Base-by-base conservation (phyloP, 352 stramenopile genomes). In the Thalassiosira mediterranea region DNA sequence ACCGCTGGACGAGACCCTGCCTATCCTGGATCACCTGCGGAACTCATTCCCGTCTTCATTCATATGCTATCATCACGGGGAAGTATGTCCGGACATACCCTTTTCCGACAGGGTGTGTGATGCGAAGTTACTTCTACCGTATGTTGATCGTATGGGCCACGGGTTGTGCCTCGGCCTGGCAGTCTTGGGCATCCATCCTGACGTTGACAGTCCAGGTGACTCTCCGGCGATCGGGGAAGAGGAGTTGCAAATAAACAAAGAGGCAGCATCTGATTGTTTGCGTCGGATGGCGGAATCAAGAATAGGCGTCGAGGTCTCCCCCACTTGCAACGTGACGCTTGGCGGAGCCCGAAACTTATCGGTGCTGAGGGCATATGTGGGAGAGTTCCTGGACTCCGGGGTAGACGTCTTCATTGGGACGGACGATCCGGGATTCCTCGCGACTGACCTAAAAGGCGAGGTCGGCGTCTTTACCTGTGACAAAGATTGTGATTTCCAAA, bases 41-140 rank as follows among this genome's bases (percentile, higher is more conserved):
- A 38, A 13, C 23, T 19, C 37, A 11, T 73, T 73, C 32, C 64
- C 64, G 4, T 58, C 34, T 3, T 21, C 52, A 38, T 49, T 59
- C 5, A 73, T 73, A 15, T 73, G 28, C 21, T 73, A 73, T 59
- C 64, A 73, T 49, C 64, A 73, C 42, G 64, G 64, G 21, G 64
- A 73, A 37, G 37, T 73, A 10, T 67, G 52, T 37, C 63, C 63
- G 25, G 21, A 37, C 5, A 65, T 73, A 29, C 17, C 31, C 4
- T 67, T 67, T 21, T 52, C 31, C 1, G 19, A 73, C 11, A 64
- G 64, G 57, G 34, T 73, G 17, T 51, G 63, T 23, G 52, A 73
- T 54, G 65, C 64, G 7, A 42, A 65, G 47, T 31, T 57, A 11
- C 34, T 73, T 32, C 32, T 73, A 15, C 64, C 64, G 0, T 73